Evolutionary conservation across 257 asterid species (phyloP).

Genomic region (Coffea canephora): DNA sequence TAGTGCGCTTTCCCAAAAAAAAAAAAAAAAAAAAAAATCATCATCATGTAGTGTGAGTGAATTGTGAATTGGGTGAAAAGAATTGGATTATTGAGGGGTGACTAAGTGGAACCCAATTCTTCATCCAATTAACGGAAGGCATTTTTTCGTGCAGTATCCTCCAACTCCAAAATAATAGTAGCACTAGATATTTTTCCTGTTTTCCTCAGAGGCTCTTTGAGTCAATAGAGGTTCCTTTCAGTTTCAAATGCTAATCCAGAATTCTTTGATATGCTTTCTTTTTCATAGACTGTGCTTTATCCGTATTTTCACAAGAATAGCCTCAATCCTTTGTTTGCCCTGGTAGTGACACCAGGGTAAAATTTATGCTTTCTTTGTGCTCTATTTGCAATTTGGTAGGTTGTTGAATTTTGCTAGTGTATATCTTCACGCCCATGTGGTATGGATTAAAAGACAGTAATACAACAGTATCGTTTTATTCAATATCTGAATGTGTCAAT

Average conservation of each 20-base stretch:
- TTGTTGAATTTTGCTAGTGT: neutral
- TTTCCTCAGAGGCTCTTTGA: neutral
- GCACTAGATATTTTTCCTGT: too few relatives aligned
- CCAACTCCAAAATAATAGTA: neutral
- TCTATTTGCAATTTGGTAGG: neutral
- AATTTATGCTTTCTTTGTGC: neutral
- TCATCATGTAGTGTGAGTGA: neutral
- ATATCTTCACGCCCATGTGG: too few relatives aligned
- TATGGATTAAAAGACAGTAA: neutral
- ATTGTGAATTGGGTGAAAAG: neutral
- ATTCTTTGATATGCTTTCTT: neutral
- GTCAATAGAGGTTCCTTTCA: neutral
- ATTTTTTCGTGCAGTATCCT: neutral
- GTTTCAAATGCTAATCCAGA: constrained; percentile 2
- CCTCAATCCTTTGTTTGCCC: neutral
- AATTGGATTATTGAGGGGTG: neutral
- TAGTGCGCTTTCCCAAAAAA: too few relatives aligned
- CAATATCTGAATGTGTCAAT: neutral
- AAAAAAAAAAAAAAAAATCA: too few relatives aligned
- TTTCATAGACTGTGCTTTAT: constrained; percentile 1
- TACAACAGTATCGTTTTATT: neutral
- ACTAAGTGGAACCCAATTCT: neutral
- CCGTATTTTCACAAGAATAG: neutral
- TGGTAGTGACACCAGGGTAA: neutral
- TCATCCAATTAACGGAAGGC: neutral